Evolutionary conservation across 805 yeast species (phyloP).

Genomic region (Teunomyces kruisii): DNA sequence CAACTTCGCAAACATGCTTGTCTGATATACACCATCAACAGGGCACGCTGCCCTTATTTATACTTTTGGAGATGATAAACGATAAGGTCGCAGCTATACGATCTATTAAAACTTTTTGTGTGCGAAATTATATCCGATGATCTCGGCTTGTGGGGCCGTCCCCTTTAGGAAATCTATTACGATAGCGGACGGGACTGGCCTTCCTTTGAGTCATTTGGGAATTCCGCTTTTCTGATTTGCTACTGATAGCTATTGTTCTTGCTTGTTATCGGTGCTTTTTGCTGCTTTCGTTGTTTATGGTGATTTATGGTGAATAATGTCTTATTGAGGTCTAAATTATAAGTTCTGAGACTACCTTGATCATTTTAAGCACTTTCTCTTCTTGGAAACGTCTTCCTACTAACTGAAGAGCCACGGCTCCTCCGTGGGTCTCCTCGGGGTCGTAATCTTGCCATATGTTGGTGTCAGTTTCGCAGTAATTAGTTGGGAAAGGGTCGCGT

Average conservation of each 20-base stretch:
- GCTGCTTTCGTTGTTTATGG: too few relatives aligned
- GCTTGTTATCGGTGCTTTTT: not conserved
- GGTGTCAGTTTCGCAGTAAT: constrained; percentile 43
- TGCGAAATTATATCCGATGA: not conserved
- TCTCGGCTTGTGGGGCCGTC: not conserved
- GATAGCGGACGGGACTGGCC: not conserved
- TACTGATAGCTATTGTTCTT: not conserved
- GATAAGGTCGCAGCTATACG: not conserved
- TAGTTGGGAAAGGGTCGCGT: constrained; percentile 20
- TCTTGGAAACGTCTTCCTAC: constrained; percentile 61
- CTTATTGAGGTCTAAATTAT: too few relatives aligned
- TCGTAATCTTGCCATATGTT: constrained; percentile 42
- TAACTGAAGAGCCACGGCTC: constrained; percentile 66
- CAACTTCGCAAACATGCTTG: not conserved
- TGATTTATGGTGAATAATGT: too few relatives aligned
- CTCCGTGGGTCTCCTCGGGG: constrained; percentile 53
- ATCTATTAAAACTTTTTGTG: not conserved
- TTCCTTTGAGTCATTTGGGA: not conserved
- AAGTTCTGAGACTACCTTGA: constrained; percentile 27
- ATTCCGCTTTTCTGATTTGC: not conserved
- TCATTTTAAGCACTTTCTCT: constrained; percentile 55
- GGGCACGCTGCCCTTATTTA: not conserved
- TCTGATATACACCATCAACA: not conserved
- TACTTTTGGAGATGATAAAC: not conserved
- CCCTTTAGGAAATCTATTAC: not conserved